phyloP scores from a whole-genome alignment of 352 stramenopile genomes.

The Phytophthora crassamura region DNA sequence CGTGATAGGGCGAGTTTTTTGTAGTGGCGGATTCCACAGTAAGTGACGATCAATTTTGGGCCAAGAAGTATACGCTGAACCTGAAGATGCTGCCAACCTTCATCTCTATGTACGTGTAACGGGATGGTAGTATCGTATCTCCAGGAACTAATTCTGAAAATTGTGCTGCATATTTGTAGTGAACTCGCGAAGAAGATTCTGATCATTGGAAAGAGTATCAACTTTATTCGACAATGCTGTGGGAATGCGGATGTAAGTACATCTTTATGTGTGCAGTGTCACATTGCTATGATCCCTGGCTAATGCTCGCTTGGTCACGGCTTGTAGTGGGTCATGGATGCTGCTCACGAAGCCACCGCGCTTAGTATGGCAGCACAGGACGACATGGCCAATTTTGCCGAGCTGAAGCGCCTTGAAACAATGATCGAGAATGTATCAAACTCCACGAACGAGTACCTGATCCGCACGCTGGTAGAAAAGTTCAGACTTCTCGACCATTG shows the following conservation, averaged over 20 bases:
- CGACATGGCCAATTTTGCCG: slow-evolving; percentile 72
- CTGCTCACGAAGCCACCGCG: slow-evolving; percentile 45
- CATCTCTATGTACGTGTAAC: slow-evolving; percentile 72
- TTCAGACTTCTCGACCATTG: slow-evolving; percentile 96
- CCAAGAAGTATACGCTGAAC: slow-evolving; percentile 86
- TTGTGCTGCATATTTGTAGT: slow-evolving; percentile 33
- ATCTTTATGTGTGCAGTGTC: neutral
- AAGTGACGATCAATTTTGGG: slow-evolving; percentile 84
- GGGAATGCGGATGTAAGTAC: slow-evolving; percentile 85
- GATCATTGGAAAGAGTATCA: slow-evolving; percentile 98
- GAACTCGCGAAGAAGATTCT: slow-evolving; percentile 94
- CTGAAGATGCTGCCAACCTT: slow-evolving; percentile 89
- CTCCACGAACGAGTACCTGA: slow-evolving; percentile 91
- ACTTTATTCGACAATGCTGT: slow-evolving; percentile 98
- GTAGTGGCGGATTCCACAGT: slow-evolving; percentile 79
- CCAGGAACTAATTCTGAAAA: too few relatives aligned
- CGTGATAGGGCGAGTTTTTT: slow-evolving; percentile 85
- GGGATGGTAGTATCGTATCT: neutral
- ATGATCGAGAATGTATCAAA: slow-evolving; percentile 84
- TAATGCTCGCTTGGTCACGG: slow-evolving; percentile 1
- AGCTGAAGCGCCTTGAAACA: slow-evolving; percentile 70
- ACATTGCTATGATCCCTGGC: neutral
- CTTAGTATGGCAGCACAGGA: slow-evolving; percentile 60
- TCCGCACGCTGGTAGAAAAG: slow-evolving; percentile 92
- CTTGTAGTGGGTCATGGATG: slow-evolving; percentile 78